Evolutionary conservation across 306 rosid species (phyloP).

Genomic region (Gillenia trifoliata): DNA sequence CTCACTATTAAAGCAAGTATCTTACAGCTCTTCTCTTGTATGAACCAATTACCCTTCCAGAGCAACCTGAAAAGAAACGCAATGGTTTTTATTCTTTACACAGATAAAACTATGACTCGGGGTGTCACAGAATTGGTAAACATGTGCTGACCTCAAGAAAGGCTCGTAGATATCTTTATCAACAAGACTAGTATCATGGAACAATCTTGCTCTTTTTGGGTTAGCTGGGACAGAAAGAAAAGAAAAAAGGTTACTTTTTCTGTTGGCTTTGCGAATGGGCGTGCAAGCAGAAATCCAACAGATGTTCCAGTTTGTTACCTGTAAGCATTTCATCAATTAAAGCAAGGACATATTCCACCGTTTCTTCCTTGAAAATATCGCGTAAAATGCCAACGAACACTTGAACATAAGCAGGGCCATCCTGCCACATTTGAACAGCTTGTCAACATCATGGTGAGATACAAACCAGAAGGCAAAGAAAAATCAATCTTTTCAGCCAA

Average conservation of each 20-base stretch:
- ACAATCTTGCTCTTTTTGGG: conserved; percentile 82
- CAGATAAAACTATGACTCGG: not conserved
- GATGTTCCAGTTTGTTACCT: conserved; percentile 39
- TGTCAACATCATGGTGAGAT: conserved; percentile 15
- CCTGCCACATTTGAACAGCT: conserved; percentile 44
- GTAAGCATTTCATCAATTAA: conserved; percentile 86
- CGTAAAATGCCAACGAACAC: conserved; percentile 77
- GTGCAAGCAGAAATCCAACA: not conserved
- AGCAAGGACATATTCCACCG: conserved; percentile 87
- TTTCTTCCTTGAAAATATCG: conserved; percentile 87
- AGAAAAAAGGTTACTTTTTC: conserved; percentile 12
- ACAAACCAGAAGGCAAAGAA: not conserved
- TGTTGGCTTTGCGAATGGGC: not conserved
- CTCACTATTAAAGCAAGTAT: conserved; percentile 79
- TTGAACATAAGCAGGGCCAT: conserved; percentile 86
- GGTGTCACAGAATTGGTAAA: not conserved
- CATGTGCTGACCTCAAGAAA: conserved; percentile 69
- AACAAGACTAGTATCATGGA: conserved; percentile 76
- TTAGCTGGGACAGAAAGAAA: conserved; percentile 47
- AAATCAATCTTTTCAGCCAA: conserved; percentile 1
- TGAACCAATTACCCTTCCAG: conserved; percentile 90
- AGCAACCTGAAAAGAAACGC: conserved; percentile 70
- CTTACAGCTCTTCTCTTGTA: conserved; percentile 98
- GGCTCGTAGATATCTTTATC: conserved; percentile 80
- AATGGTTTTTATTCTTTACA: not conserved